Evolutionary conservation across 1,139 yeast genomes (phyloP).

Genomic region (Pichia sp.): DNA sequence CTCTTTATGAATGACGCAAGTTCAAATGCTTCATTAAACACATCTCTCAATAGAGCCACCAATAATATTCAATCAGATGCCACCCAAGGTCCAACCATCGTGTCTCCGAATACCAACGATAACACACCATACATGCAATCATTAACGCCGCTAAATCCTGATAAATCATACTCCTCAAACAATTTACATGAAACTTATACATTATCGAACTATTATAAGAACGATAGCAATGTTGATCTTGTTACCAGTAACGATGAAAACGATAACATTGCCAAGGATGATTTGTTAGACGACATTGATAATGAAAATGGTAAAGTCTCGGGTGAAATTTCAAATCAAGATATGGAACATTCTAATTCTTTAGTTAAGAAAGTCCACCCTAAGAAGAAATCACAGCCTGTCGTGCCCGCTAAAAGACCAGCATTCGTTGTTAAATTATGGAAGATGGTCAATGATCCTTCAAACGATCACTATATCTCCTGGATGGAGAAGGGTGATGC

Average conservation of each 20-base stretch:
- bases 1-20: not conserved
- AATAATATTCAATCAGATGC: not conserved
- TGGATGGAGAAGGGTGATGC: conserved; percentile 89
- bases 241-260: not conserved
- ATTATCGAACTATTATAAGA: not conserved
- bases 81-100: not conserved
- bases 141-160: not conserved
- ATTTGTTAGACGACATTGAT: conserved; percentile 7
- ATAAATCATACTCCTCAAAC: not conserved
- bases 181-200: not conserved
- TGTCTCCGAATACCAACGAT: not conserved
- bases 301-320: conserved; percentile 4
- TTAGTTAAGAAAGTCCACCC: too few species aligned
- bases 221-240: not conserved
- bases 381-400: conserved; percentile 20
- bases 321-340: not conserved
- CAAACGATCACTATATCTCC: conserved; percentile 65
- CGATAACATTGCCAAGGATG: not conserved
- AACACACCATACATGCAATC: not conserved
- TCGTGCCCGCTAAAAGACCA: conserved; percentile 49
- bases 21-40: not conserved
- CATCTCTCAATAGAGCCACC: not conserved
- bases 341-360: not conserved
- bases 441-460: conserved; percentile 89
- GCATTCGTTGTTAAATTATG: conserved; percentile 92